Percentiles rank a stretch among this genome's conserved stretches.
phyloP scores from a whole-genome alignment of 805 yeast genomes.

The Candida arabinofermentans region DNA sequence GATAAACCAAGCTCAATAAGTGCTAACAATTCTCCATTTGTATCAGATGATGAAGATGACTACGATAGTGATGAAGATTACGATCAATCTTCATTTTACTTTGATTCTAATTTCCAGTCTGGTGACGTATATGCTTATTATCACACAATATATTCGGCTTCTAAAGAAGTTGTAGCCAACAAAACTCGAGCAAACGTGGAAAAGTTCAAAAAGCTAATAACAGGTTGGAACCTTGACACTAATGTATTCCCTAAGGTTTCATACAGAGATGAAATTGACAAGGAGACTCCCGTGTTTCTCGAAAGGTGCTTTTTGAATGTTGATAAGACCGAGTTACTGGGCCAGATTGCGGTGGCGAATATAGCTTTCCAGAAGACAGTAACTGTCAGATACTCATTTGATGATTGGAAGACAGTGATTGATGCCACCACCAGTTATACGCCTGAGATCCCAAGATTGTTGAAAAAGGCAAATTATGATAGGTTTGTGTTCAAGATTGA shows the following conservation, averaged over 20 bases:
- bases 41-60: slow-evolving; percentile 29
- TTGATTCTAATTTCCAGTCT: slow-evolving; percentile 1
- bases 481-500: slow-evolving; percentile 66
- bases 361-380: slow-evolving; percentile 64
- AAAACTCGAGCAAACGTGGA: slow-evolving; percentile 13
- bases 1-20: slow-evolving; percentile 78
- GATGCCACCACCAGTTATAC: slow-evolving; percentile 64
- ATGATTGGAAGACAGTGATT: slow-evolving; percentile 72
- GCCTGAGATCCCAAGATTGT: slow-evolving; percentile 48
- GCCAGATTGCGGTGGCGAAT: slow-evolving; percentile 78
- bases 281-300: slow-evolving; percentile 48
- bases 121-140: slow-evolving; percentile 9
- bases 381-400: slow-evolving; percentile 67
- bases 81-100: slow-evolving; percentile 15
- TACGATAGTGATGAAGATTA: slow-evolving; percentile 24
- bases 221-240: slow-evolving; percentile 42
- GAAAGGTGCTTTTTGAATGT: slow-evolving; percentile 59
- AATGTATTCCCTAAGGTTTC: slow-evolving; percentile 42
- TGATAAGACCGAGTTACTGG: slow-evolving; percentile 57
- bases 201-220: slow-evolving; percentile 20
- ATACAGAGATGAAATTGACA: slow-evolving; percentile 41
- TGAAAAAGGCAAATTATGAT: slow-evolving; percentile 55
- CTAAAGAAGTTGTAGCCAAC: slow-evolving; percentile 16
- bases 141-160: slow-evolving; percentile 11
- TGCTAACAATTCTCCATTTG: slow-evolving; percentile 57